These are phyloP conservation scores for Neltuma alba DNA, from an alignment of 306 rosid species.

Conservation along the genomic window DNA sequence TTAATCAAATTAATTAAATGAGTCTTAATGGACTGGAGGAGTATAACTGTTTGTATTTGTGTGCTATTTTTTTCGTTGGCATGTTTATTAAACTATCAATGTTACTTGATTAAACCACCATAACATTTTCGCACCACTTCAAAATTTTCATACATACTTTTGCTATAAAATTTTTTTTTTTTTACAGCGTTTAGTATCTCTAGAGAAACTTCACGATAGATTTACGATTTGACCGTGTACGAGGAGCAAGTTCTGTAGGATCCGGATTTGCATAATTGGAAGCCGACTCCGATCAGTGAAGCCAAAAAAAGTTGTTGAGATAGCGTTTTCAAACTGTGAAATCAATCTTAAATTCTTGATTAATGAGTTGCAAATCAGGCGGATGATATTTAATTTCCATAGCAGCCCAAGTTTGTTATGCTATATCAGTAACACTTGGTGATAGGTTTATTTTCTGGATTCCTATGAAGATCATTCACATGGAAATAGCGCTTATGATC, in stretches of 20 bases:
- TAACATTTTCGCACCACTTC: too few species aligned
- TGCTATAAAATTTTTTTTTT: too few species aligned
- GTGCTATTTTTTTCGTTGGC: too few species aligned
- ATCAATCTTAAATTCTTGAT: conserved; percentile 23
- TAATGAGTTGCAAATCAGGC: neutral
- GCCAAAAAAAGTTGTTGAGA: conserved; percentile 31
- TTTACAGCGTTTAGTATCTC: too few species aligned
- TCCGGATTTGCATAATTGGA: neutral
- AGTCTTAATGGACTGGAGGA: too few species aligned
- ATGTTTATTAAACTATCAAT: too few species aligned
- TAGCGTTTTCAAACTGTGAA: conserved; percentile 29
- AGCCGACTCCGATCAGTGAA: neutral
- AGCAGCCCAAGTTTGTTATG: neutral
- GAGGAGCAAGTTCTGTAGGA: neutral
- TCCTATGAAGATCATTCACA: neutral
- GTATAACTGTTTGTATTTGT: too few species aligned
- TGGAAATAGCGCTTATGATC: neutral
- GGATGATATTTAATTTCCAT: neutral
- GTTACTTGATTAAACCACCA: too few species aligned
- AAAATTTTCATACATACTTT: too few species aligned
- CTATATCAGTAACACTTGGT: neutral
- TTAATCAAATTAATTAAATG: too few species aligned
- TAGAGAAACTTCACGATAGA: too few species aligned
- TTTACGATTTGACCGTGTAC: too few species aligned
- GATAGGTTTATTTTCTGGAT: neutral